Conservation (phyloP, 2,329 filamentous ascomycete genomes). For the Penicillium sclerotiorum region DNA sequence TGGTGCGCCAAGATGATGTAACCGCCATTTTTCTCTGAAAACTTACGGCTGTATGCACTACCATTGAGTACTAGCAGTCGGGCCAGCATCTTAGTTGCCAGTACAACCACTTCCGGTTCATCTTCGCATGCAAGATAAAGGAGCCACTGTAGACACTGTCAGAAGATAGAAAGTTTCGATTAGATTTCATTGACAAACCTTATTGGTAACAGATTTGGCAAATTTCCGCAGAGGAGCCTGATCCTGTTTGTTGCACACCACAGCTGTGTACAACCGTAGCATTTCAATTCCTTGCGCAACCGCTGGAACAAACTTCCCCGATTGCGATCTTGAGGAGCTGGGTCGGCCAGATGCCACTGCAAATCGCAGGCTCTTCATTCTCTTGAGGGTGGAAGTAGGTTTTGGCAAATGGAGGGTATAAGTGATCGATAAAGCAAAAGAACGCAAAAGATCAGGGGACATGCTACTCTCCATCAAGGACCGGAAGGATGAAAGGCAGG, state of each 20-base stretch:
- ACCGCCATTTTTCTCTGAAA: slow-evolving; percentile 81
- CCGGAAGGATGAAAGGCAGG: slow-evolving; percentile 78
- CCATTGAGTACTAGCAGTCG: slow-evolving; percentile 83
- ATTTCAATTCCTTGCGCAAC: slow-evolving; percentile 74
- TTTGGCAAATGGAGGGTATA: slow-evolving; percentile 77
- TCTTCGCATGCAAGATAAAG: slow-evolving; percentile 87
- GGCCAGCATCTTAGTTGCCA: slow-evolving; percentile 80
- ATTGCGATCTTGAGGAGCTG: slow-evolving; percentile 37
- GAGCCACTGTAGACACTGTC: slow-evolving; percentile 66
- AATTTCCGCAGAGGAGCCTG: slow-evolving; percentile 77
- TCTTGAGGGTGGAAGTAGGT: slow-evolving; percentile 43
- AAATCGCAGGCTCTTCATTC: slow-evolving; percentile 49
- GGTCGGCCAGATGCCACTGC: slow-evolving; percentile 31
- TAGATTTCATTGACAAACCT: slow-evolving; percentile 70
- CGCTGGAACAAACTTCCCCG: slow-evolving; percentile 52
- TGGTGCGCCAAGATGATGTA: slow-evolving; percentile 83
- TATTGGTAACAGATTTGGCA: slow-evolving; percentile 91
- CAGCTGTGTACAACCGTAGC: slow-evolving; percentile 73
- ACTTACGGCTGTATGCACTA: slow-evolving; percentile 78
- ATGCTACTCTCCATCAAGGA: slow-evolving; percentile 78
- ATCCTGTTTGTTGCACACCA: slow-evolving; percentile 75
- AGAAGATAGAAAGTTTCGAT: no score
- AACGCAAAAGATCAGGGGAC: slow-evolving; percentile 81
- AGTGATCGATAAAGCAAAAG: slow-evolving; percentile 87
- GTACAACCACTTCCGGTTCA: slow-evolving; percentile 77